Base-by-base conservation (phyloP, 2,329 filamentous ascomycete species). In the Canariomyces notabilis region DNA sequence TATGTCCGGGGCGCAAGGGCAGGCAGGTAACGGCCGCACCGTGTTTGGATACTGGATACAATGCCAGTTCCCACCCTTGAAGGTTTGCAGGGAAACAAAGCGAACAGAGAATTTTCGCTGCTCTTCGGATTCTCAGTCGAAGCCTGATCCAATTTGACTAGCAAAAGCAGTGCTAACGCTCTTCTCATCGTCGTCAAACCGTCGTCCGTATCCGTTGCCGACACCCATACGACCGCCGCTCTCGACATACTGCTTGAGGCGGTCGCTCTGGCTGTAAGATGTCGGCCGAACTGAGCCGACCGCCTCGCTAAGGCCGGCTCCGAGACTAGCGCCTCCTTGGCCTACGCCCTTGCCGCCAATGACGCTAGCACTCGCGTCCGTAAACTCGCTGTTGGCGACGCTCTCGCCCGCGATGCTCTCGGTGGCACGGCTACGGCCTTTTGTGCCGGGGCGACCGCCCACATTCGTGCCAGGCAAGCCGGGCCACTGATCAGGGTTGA, bases 121-220 rank as follows among this genome's bases (percentile, higher is more conserved):
- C n/a, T n/a, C 19, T 19, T 23, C 8, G 8, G 35, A 12, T 39
- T 7, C 62, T 76, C 73, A 76, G 61, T 77, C 74, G 55, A 75
- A 77, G 49, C 74, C 73, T 14, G 62, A 50, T 16, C 76, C 89
- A 57, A 96, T 82, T 68, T 97, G 93, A 71, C 89, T 96, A 51
- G 91, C 90, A 70, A 97, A 98, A 39, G 90, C 90, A 42, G 93
- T 97, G 62, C 89, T 95, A 60, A 97, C 82, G 67, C 91, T 97
- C 69, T 93, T 89, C 61, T 93, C 89, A 64, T 97, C 93, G 57
- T 98, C 93, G 57, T 98, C 93, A 52, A 85, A 81, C 42, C 74
- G 75, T 59, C 83, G 85, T 43, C 79, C 83, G 61, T 80, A 88
- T 42, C 83, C 80, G 63, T 83, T 87, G 53, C 77, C 74, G 21